These are phyloP conservation scores for Xanthoconium stramineum DNA, from an alignment of 768 basidiomycete species.

Conservation along the genomic window DNA sequence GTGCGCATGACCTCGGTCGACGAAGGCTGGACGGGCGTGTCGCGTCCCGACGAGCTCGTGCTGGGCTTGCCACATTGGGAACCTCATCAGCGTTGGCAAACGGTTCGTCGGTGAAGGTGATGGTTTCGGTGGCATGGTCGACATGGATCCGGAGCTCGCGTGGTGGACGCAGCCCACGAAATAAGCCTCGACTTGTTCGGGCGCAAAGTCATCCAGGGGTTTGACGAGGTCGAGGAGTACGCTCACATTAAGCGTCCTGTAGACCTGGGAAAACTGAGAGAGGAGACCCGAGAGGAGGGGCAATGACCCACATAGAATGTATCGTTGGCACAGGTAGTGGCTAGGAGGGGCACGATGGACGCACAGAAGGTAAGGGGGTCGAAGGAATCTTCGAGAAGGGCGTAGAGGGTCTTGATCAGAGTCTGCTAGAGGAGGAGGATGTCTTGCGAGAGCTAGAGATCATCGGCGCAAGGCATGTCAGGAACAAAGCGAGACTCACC, in stretches of 20 bases:
- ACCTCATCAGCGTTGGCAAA: conserved; percentile 46
- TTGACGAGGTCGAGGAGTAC: conserved; percentile 76
- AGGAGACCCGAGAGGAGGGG: conserved; percentile 87
- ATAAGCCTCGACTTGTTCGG: conserved; percentile 85
- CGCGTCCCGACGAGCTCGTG: conserved; percentile 20
- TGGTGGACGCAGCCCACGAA: conserved; percentile 88
- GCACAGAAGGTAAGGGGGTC: conserved; percentile 86
- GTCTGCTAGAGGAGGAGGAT: conserved; percentile 77
- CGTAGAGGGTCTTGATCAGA: conserved; percentile 75
- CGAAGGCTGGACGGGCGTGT: conserved; percentile 66
- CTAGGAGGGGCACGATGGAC: conserved; percentile 75
- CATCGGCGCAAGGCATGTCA: not conserved
- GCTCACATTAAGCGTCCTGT: conserved; percentile 78
- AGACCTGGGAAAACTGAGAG: conserved; percentile 89
- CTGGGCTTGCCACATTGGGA: conserved; percentile 20
- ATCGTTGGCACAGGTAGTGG: conserved; percentile 43
- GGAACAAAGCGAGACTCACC: conserved; percentile 42
- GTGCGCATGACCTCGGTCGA: conserved; percentile 70
- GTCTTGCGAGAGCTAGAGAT: conserved; percentile 72
- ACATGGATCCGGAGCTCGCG: conserved; percentile 81
- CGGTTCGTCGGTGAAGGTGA: conserved; percentile 80
- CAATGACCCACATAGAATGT: conserved; percentile 75
- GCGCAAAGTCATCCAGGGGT: conserved; percentile 60
- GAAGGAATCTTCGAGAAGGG: conserved; percentile 87
- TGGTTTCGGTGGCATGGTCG: conserved; percentile 82